Base-by-base conservation (phyloP, 176 grass and related monocot genomes). In the Hyparrhenia diplandra region DNA sequence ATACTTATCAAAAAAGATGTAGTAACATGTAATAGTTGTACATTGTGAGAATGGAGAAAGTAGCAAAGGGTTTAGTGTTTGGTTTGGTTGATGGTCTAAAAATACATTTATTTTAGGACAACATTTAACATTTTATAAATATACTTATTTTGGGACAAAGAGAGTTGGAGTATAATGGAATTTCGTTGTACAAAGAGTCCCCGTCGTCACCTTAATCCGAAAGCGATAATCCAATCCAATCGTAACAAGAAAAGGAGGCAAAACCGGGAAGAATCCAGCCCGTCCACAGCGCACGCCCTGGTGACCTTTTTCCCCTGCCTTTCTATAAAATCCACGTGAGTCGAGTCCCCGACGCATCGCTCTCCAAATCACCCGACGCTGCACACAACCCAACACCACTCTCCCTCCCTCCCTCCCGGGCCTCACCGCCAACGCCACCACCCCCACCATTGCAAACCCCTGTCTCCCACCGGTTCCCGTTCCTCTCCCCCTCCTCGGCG, bases 261-360 rank as follows among this genome's bases (percentile, higher is more conserved):
- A 49, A 72, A 18, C 13, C 2, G 16, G 10, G 37, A 84, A 81
- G 57, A 81, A 11, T n/a, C 63, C 27, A 81, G 34, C 72, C 69
- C 69, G 80, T 51, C 23, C 62, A 89, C 27, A 71, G 69, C 37
- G 37, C 75, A 47, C 28, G 54, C 31, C 11, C n/a, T 6, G 18
- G 58, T 47, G 37, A 82, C 73, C 79, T 85, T 80, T 85, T 80
- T 42, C 40, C 51, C 30, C 30, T 0, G 5, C 72, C 72, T 76
- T 81, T 83, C 77, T 90, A 90, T 90, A 90, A 90, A 90, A 86
- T 79, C 39, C 88, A 90, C 79, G 88, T 86, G 83, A 86, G 20
- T 2, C 18, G n/a, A n/a, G n/a, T n/a, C n/a, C 51, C 20, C 23
- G 64, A 57, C 32, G 87, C 32, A 78, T 76, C 78, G 17, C 60